These are phyloP conservation scores for Phyllostachys edulis DNA, from an alignment of 176 grass and related monocot genomes.

Conservation along the genomic window DNA sequence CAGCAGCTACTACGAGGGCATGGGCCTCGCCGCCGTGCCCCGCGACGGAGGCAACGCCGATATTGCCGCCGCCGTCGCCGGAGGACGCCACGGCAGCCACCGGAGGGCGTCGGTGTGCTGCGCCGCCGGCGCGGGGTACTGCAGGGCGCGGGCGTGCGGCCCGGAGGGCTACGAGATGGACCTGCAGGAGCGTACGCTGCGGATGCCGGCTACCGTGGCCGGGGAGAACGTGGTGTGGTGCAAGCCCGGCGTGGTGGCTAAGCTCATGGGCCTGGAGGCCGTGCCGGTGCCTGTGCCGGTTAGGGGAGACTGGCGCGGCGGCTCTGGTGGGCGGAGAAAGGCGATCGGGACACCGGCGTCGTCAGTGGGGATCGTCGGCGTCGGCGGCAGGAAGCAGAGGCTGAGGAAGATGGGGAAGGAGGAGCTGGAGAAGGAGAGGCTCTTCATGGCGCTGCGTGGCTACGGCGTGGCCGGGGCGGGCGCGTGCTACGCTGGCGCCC, in stretches of 20 bases:
- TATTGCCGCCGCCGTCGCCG: not conserved
- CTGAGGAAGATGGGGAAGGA: constrained; percentile 39
- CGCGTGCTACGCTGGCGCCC: not conserved
- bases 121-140: constrained; percentile 2
- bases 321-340: constrained; percentile 32
- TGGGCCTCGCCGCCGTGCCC: not conserved
- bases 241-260: constrained; percentile 80
- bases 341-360: constrained; percentile 10
- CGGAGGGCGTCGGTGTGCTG: constrained; percentile 40
- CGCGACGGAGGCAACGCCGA: too few species aligned
- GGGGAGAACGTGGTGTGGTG: constrained; percentile 93
- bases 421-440: constrained; percentile 68
- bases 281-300: constrained; percentile 74
- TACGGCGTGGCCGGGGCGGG: constrained; percentile 19
- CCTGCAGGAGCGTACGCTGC: constrained; percentile 59
- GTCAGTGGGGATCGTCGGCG: not conserved
- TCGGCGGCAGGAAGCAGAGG: constrained; percentile 51
- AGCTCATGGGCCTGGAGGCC: constrained; percentile 83
- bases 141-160: constrained; percentile 28
- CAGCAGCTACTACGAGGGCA: constrained; percentile 38
- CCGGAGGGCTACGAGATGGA: constrained; percentile 53
- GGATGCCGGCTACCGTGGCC: constrained; percentile 64
- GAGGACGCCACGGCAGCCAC: not conserved
- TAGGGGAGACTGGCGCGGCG: constrained; percentile 16
- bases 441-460: constrained; percentile 64